Evolutionary conservation across 176 grass and related monocot genomes (phyloP), one percentile per base, ranked within the genome.

Genomic region (Oryza punctata): DNA sequence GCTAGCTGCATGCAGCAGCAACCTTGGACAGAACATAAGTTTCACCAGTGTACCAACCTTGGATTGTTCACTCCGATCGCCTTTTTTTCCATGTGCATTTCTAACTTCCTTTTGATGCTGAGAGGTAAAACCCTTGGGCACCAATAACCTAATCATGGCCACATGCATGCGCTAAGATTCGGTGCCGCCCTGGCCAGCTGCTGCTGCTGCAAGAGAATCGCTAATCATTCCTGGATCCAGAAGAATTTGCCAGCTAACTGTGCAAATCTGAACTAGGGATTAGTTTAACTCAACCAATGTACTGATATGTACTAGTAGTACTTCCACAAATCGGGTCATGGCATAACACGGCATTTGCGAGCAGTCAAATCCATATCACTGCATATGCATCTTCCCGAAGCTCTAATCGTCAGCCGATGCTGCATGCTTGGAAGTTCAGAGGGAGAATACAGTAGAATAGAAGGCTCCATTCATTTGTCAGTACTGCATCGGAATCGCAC

Each of bases 221-320:
- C 79, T 90, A 78, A 86, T 86, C 79, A 90, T 90, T 90, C 88
- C 26, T 47, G 82, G 74, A 90, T 86, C 79, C 84, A 83, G 49
- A 87, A 75, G 79, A 90, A 87, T 83, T 79, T 90, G 88, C 69
- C 84, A 87, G 84, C 88, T 43, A 60, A 37, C 5, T 19, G 45
- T 28, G 18, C 80, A 28, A 32, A 40, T 9, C 64, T 80, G 78
- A 68, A 38, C 0, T 73, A 61, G 7, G 6, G 21, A 61, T 61
- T 61, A 10, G 57, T 61, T 59, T 82, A 70, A 73, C 80, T 26
- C 26, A 15, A 5, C 30, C 14, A 11, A 33, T 57, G 29, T 82
- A 54, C 50, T 19, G 15, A 18, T 52, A 38, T 38, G 37, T 8
- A 38, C 37, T 38, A 9, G 44, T 46, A 46, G 12, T 15, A 8